Percentiles rank a stretch among this genome's conserved stretches.
phyloP scores from a whole-genome alignment of 768 basidiomycete genomes.

The Termitomyces titanicus region DNA sequence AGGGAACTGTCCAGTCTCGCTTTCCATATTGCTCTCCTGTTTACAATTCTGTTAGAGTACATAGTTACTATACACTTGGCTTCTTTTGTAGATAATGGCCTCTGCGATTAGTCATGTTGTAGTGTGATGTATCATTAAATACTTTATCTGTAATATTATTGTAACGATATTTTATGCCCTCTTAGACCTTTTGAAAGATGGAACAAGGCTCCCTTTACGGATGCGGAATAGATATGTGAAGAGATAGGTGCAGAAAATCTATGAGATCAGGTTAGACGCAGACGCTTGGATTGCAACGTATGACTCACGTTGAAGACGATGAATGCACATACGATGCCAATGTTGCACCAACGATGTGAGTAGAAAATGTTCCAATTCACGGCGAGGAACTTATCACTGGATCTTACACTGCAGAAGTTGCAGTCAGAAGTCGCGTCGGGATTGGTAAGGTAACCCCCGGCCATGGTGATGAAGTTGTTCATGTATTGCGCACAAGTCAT shows the following conservation, averaged over 20 bases:
- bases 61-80: too few relatives aligned
- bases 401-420: conserved; percentile 54
- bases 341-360: conserved; percentile 47
- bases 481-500: conserved; percentile 53
- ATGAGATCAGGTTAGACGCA: neutral
- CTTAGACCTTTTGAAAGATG: conserved; percentile 22
- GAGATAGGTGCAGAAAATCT: conserved; percentile 39
- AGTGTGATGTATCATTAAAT: too few relatives aligned
- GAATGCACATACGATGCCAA: conserved; percentile 48
- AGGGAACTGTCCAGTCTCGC: too few relatives aligned
- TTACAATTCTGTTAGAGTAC: too few relatives aligned
- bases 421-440: conserved; percentile 50
- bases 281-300: neutral
- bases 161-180: conserved; percentile 3
- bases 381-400: conserved; percentile 56
- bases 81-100: too few relatives aligned
- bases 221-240: conserved; percentile 55
- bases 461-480: conserved; percentile 38
- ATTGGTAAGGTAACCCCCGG: conserved; percentile 57
- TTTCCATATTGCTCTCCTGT: too few relatives aligned
- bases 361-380: conserved; percentile 55
- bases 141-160: too few relatives aligned
- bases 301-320: conserved; percentile 46
- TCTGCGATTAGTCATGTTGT: too few relatives aligned
- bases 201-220: conserved; percentile 26